These are phyloP conservation scores for Serendipita sp. DNA, from an alignment of 1,284 basidiomycete species.

Conservation along the genomic window DNA sequence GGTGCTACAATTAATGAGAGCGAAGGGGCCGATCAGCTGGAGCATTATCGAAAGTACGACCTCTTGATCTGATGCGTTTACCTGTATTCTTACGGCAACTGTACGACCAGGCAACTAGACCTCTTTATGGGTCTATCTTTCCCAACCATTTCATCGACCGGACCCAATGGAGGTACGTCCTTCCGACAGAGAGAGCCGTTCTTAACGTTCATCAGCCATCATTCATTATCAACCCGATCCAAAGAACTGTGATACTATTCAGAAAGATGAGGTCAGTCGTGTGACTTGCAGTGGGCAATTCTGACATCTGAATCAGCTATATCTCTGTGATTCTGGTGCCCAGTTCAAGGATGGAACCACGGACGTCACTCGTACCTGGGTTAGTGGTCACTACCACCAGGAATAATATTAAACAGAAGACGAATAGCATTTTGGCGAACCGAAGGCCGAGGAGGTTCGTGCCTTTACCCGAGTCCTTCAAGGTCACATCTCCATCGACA, in stretches of 20 bases:
- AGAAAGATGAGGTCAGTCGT: constrained; percentile 48
- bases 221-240: constrained; percentile 86
- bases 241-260: constrained; percentile 59
- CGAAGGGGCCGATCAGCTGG: constrained; percentile 66
- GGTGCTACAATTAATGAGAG: constrained; percentile 66
- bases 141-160: constrained; percentile 81
- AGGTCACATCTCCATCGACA: constrained; percentile 88
- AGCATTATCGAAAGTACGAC: constrained; percentile 65
- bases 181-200: not conserved
- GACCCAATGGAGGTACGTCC: constrained; percentile 65
- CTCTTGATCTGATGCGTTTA: not conserved
- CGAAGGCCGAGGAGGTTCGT: constrained; percentile 68
- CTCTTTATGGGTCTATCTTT: constrained; percentile 84
- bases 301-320: constrained; percentile 39
- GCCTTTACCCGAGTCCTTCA: constrained; percentile 91
- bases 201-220: constrained; percentile 41
- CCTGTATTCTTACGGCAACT: not conserved
- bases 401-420: constrained; percentile 9
- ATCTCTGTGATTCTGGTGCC: constrained; percentile 88
- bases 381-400: constrained; percentile 22
- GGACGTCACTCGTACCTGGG: constrained; percentile 83
- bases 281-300: not conserved
- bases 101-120: constrained; percentile 43
- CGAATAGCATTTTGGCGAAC: constrained; percentile 75
- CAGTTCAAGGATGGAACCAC: constrained; percentile 93